Evolutionary conservation across 805 yeast species (phyloP), one percentile per base, ranked within the genome.

Genomic region (Trichomonascus vanleenenianus): DNA sequence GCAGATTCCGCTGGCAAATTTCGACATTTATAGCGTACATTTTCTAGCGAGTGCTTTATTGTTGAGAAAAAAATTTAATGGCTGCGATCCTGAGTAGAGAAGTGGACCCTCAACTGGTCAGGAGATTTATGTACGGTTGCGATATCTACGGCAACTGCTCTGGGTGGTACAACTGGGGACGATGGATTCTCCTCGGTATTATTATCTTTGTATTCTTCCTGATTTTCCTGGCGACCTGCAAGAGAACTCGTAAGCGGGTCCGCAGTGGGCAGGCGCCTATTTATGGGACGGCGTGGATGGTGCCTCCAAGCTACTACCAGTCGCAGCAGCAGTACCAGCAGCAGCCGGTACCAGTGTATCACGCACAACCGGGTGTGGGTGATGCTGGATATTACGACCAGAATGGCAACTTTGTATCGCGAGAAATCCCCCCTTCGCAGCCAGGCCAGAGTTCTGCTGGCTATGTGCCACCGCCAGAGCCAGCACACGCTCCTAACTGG

Each of bases 301-400:
- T 93, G 0, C 96, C 96, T 5, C 94, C 94, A 0, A 71, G 81
- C 9, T 85, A 85, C 57, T 48, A 57, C 46, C 57, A 53, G 41
- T 75, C 87, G 1, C 84, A 83, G 55, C 68, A 66, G 43, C 79
- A 76, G 47, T 74, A 77, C 52, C 67, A 72, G 44, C 71, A 70
- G 39, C 50, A 52, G 10, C 50, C 49, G 8, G 53, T 38, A 6
- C 74, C 73, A 0, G 47, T 57, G 12, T 63, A 63, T 45, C 56
- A 64, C 27, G 55, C 59, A 11, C 47, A 54, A 16, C 50, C 56
- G 7, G 56, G 59, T 37, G 55, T 44, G 46, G 36, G 60, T 59
- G 96, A 88, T 59, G 76, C 83, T 59, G 96, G 94, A 0, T 81
- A 75, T 60, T 85, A 84, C 55, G 93, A 85, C 59, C 66, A 65